Conservation (phyloP, 352 stramenopile genomes). For the Phytopythium litorale region DNA sequence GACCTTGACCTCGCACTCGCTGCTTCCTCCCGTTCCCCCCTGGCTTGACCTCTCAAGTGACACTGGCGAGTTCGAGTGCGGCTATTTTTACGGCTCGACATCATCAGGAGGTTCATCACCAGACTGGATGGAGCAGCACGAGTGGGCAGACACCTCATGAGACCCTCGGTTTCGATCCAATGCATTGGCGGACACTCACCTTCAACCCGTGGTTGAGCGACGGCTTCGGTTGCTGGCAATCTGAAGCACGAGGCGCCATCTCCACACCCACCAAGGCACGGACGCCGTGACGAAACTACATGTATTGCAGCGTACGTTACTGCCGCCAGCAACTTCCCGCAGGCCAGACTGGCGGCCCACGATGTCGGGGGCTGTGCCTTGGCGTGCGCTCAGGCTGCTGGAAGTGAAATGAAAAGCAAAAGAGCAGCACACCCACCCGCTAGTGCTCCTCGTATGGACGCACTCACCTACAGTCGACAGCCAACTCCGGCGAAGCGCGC, state of each 20-base stretch:
- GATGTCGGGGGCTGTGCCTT: too few species aligned
- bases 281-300: neutral
- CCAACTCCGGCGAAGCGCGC: neutral
- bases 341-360: neutral
- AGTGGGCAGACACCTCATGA: neutral
- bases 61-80: neutral
- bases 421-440: neutral
- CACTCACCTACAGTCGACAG: neutral
- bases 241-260: neutral
- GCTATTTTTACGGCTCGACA: neutral
- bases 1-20: neutral
- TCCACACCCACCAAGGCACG: neutral
- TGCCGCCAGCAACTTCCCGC: neutral
- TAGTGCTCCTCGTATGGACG: neutral
- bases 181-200: neutral
- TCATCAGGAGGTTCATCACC: neutral
- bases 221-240: neutral
- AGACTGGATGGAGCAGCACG: neutral
- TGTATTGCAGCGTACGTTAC: neutral
- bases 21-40: neutral
- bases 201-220: neutral
- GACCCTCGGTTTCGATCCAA: neutral
- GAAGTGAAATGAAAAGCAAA: neutral
- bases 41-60: neutral
- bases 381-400: neutral